Evolutionary conservation across 2,329 filamentous ascomycete species (phyloP).

Genomic region (Nothophoma quercina): DNA sequence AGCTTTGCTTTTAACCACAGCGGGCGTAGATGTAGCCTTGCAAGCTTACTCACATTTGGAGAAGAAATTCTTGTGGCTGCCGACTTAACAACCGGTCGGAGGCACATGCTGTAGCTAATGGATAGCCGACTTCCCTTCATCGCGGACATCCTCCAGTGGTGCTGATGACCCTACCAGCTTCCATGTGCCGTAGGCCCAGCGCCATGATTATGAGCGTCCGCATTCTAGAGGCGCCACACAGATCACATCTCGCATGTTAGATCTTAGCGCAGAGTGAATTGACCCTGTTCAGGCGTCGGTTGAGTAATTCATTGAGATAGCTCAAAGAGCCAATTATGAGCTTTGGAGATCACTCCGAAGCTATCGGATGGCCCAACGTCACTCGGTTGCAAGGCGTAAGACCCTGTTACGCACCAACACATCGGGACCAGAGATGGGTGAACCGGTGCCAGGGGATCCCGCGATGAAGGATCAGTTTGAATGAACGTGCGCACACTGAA

Average conservation of each 20-base stretch:
- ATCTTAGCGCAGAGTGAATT: constrained; percentile 9
- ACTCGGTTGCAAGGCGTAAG: background rate
- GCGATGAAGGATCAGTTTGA: background rate
- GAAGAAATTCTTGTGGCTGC: constrained; percentile 1
- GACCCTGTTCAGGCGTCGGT: background rate
- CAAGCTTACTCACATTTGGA: background rate
- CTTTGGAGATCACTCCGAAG: background rate
- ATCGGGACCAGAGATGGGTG: background rate
- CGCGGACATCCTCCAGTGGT: background rate
- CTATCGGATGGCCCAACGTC: background rate
- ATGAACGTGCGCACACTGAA: background rate
- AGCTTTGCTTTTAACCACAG: background rate
- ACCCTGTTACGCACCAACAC: constrained; percentile 5
- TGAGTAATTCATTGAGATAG: background rate
- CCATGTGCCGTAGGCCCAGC: background rate
- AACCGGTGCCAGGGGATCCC: background rate
- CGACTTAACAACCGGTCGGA: background rate
- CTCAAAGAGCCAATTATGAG: background rate
- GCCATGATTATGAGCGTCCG: constrained; percentile 8
- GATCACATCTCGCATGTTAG: constrained; percentile 17
- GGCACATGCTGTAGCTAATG: background rate
- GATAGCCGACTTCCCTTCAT: background rate
- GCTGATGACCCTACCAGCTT: background rate
- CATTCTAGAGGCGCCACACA: constrained; percentile 18
- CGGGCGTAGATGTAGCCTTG: background rate